Base-by-base conservation (phyloP, 2,329 filamentous ascomycete species). In the Monascus ruber region DNA sequence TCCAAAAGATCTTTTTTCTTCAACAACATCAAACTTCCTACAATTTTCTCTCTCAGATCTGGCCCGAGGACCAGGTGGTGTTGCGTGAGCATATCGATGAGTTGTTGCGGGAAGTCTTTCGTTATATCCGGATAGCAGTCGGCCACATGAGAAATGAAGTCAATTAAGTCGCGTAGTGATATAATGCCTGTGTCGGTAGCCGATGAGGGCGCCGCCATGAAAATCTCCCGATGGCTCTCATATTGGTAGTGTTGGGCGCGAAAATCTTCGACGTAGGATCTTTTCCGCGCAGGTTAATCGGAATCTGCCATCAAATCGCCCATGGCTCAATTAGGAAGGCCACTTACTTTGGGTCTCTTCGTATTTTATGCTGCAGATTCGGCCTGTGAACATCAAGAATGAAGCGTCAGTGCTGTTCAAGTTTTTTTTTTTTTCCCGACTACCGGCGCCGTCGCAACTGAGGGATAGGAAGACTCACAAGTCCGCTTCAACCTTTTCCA, bases 401-500 rank as follows among this genome's bases (percentile, higher is more conserved):
- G 47, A 41, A 27, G 27, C 39, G 52, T 58, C 47, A 57, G 50
- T 46, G 47, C 38, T 43, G 35, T 40, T 43, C 24, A 32, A 51
- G 44, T 41, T 28, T 17, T 33, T 39, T 37, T 45, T 40, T 37
- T 29, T 38, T 36, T 11, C 32, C n/a, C 31, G 26, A 37, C 4
- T 11, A 11, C 10, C 3, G n/a, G 6, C 17, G 17, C n/a, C 10
- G 6, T 26, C 26, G 33, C 33, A 25, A 8, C 7, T 17, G n/a
- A 11, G n/a, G 31, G 31, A 3, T 36, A 35, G 34, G 17, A 25
- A 10, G n/a, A 50, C 77, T 46, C 61, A 83, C 74, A 93, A 71
- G 64, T 94, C 86, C 28, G 87, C 88, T 59, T 95, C 88, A 51
- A 94, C 79, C 74, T 95, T 95, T 68, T 95, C 88, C 63, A 95